A percentile compares a stretch with the other conserved stretches of the same genome.
These are phyloP conservation scores for Euryodendron excelsum DNA, from an alignment of 148 eudicot genomes.

Conservation along the genomic window DNA sequence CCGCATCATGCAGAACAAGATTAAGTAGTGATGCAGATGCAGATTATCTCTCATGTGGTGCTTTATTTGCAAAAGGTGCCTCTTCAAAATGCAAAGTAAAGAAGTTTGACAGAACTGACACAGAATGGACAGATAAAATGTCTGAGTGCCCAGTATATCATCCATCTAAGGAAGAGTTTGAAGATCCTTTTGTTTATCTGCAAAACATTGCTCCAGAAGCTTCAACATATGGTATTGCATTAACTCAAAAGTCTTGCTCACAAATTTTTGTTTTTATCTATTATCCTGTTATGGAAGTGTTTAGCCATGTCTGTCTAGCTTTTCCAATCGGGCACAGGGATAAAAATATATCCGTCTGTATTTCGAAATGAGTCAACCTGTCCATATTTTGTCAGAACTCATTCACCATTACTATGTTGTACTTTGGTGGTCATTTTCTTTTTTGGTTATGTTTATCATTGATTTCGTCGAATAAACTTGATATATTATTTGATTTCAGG, in stretches of 20 bases:
- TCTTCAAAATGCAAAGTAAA: conserved; percentile 34
- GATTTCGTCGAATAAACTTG: conserved; percentile 12
- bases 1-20: conserved; percentile 37
- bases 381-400: too few relatives aligned
- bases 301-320: too few relatives aligned
- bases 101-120: conserved; percentile 38
- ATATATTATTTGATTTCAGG: conserved; percentile 33
- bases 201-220: conserved; percentile 64
- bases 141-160: conserved; percentile 58
- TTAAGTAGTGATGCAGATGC: conserved; percentile 23
- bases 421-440: not conserved
- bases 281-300: too few relatives aligned
- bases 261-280: too few relatives aligned
- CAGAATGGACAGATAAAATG: conserved; percentile 47
- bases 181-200: conserved; percentile 67
- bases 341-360: too few relatives aligned
- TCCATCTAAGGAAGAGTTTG: conserved; percentile 66
- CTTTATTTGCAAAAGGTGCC: conserved; percentile 26
- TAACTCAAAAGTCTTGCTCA: too few relatives aligned
- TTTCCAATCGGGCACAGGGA: too few relatives aligned
- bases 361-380: too few relatives aligned
- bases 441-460: not conserved
- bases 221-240: conserved; percentile 51
- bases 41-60: conserved; percentile 17
- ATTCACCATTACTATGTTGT: too few relatives aligned